phyloP scores from a whole-genome alignment of 2,329 filamentous ascomycete genomes.

The Aspergillus tamarii region DNA sequence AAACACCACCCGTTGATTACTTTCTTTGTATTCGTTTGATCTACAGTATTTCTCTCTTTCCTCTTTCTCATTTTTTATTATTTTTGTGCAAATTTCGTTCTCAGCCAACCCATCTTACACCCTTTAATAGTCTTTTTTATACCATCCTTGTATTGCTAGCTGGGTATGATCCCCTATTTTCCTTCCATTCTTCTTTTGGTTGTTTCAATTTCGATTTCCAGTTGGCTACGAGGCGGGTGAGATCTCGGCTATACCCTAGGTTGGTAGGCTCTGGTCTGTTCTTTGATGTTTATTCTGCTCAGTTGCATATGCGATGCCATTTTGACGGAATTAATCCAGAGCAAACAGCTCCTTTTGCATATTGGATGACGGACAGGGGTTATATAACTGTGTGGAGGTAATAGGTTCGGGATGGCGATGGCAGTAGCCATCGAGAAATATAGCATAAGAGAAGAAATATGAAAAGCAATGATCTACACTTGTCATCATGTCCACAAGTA shows the following conservation, averaged over 20 bases:
- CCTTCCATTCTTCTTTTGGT: slow-evolving; percentile 25
- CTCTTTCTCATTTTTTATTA: slow-evolving; percentile 15
- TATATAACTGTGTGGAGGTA: slow-evolving; percentile 20
- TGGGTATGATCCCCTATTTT: slow-evolving; percentile 38
- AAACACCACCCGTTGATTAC: neutral
- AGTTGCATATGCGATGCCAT: slow-evolving; percentile 32
- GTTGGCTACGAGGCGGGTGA: slow-evolving; percentile 24
- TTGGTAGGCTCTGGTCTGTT: slow-evolving; percentile 29
- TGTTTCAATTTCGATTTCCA: slow-evolving; percentile 24
- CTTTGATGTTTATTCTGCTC: slow-evolving; percentile 23
- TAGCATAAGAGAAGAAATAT: slow-evolving; percentile 19
- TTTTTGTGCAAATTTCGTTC: slow-evolving; percentile 31
- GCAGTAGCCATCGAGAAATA: slow-evolving; percentile 15
- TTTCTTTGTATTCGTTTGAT: slow-evolving; percentile 31
- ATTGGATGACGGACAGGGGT: slow-evolving; percentile 18
- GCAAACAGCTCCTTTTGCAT: slow-evolving; percentile 23
- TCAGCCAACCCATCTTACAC: slow-evolving; percentile 27
- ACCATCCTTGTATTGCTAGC: slow-evolving; percentile 45
- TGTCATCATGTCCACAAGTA: neutral
- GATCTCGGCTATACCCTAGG: slow-evolving; percentile 27
- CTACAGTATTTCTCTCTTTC: slow-evolving; percentile 16
- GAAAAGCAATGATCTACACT: slow-evolving; percentile 6
- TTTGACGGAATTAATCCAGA: slow-evolving; percentile 25
- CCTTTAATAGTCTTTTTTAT: slow-evolving; percentile 35
- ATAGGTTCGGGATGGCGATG: slow-evolving; percentile 18